Evolutionary conservation across 805 yeast species (phyloP).

Genomic region (Yarrowia sp.): DNA sequence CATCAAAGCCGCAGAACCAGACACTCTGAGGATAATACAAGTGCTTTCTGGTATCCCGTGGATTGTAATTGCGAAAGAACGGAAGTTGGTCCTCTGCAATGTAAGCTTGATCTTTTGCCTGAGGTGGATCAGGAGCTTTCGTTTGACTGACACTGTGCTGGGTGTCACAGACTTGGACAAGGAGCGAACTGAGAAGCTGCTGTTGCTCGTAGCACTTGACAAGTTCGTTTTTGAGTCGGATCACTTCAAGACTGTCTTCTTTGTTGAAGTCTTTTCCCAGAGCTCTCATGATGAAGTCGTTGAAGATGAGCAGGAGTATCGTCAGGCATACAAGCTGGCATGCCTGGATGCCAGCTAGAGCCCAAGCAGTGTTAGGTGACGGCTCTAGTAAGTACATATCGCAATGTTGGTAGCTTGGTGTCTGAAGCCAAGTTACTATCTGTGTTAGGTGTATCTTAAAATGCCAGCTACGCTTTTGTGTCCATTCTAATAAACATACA

Average conservation of each 20-base stretch:
- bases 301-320: neutral
- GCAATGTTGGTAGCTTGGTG: neutral
- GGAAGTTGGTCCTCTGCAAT: neutral
- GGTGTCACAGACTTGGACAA: neutral
- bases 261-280: neutral
- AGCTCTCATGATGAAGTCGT: conserved; percentile 9
- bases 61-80: neutral
- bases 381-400: neutral
- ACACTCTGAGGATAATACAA: neutral
- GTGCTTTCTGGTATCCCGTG: neutral
- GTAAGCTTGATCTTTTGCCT: neutral
- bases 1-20: neutral
- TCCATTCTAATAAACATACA: neutral
- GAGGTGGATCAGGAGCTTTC: neutral
- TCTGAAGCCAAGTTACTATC: neutral
- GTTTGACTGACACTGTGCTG: neutral
- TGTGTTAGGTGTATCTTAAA: no score
- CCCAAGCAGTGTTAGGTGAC: neutral
- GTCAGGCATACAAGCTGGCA: neutral
- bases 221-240: neutral
- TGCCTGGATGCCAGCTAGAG: neutral
- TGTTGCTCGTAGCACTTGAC: neutral
- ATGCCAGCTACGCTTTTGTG: neutral
- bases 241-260: neutral
- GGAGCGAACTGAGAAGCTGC: neutral